A percentile compares a stretch with the other conserved stretches of the same genome.
Evolutionary conservation across 1,284 basidiomycete genomes (phyloP).

Genomic region (Pseudozyma pruni): DNA sequence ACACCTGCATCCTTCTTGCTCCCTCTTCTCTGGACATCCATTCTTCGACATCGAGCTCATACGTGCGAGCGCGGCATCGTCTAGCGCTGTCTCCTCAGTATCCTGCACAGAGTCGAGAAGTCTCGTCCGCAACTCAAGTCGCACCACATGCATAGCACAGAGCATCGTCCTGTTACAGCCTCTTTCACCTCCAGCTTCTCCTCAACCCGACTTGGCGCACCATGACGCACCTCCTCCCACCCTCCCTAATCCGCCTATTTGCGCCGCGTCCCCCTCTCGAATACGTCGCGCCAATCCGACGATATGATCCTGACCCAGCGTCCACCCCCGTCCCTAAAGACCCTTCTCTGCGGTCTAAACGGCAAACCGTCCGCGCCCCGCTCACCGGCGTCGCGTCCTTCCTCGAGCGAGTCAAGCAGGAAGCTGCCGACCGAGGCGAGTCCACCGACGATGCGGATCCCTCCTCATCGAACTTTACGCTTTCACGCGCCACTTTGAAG

Average conservation of each 20-base stretch:
- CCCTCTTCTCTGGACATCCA: no score
- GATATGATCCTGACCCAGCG: constrained; percentile 50
- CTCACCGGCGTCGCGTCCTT: constrained; percentile 57
- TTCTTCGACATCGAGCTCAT: no score
- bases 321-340: constrained; percentile 32
- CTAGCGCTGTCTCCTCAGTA: no score
- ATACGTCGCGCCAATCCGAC: constrained; percentile 42
- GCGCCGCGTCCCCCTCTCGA: constrained; percentile 58
- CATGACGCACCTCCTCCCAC: constrained; percentile 66
- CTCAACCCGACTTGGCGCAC: no score
- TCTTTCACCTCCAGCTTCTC: no score
- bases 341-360: constrained; percentile 9
- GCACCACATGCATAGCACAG: background rate
- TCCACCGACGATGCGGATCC: constrained; percentile 55
- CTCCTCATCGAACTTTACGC: constrained; percentile 21
- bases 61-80: no score
- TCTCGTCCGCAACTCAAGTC: no score
- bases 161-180: no score
- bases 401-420: constrained; percentile 60
- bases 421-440: constrained; percentile 57
- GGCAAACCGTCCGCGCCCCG: constrained; percentile 34
- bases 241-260: constrained; percentile 64
- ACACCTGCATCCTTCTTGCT: background rate
- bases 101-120: no score
- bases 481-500: constrained; percentile 45